phyloP scores from a whole-genome alignment of 140 eudicot genomes.

The Cichorium intybus region DNA sequence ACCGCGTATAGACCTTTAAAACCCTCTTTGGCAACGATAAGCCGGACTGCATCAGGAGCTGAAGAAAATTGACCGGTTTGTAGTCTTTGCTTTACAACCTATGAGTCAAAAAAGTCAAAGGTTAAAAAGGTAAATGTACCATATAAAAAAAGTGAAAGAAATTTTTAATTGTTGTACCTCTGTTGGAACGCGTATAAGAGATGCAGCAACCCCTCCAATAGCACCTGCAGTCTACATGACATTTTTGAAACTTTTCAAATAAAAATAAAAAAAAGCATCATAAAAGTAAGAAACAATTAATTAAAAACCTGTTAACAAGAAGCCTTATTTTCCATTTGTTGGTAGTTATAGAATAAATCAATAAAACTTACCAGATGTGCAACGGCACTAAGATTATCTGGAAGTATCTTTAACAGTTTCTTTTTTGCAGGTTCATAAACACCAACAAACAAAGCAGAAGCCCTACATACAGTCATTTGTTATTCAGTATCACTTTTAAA shows the following conservation, averaged over 20 bases:
- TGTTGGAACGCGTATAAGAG: constrained; percentile 95
- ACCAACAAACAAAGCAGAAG: constrained; percentile 91
- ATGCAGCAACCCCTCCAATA: constrained; percentile 92
- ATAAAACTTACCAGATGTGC: constrained; percentile 79
- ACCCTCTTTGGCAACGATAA: constrained; percentile 85
- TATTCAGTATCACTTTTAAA: neutral
- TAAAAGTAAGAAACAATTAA: neutral
- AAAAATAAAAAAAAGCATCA: neutral
- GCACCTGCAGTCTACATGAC: constrained; percentile 90
- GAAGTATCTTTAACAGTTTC: constrained; percentile 69
- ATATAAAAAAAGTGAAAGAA: constrained; percentile 3
- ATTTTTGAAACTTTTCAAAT: constrained; percentile 16
- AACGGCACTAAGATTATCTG: constrained; percentile 87
- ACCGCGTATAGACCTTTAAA: constrained; percentile 98
- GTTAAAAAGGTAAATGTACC: neutral
- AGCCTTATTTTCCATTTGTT: constrained; percentile 1
- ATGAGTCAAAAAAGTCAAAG: constrained; percentile 18
- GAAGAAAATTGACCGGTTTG: constrained; percentile 95
- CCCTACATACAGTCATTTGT: constrained; percentile 43
- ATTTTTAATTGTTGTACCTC: constrained; percentile 45
- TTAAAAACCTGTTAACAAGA: neutral
- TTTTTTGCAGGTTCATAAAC: constrained; percentile 96
- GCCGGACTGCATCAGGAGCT: constrained; percentile 82
- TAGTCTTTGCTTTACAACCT: constrained; percentile 98
- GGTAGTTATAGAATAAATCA: constrained; percentile 12